Base-by-base conservation (phyloP, 2,329 filamentous ascomycete genomes). In the Cryphonectria naterciae region DNA sequence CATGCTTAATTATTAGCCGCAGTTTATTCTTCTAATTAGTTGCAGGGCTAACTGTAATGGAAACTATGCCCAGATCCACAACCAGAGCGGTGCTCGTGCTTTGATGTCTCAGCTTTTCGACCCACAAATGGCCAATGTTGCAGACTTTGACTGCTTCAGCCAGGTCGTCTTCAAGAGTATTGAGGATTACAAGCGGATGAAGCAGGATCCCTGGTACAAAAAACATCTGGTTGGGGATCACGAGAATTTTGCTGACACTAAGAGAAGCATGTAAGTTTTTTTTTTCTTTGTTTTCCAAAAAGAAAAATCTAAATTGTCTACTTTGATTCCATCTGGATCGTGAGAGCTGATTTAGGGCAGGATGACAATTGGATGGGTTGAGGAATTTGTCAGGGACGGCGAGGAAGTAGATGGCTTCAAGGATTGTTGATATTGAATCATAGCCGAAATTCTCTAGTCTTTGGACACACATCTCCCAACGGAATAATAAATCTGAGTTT, bases 221-320 rank as follows among this genome's bases (percentile, higher is more conserved):
- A 74, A 84, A 72, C 78, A 83, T 70, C 71, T 86, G 28, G 73
- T 81, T 0, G 74, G 75, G 4, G 85, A 86, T 73, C 84, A 86
- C 76, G 82, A 84, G 74, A 83, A 83, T 2, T 86, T 86, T 77
- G 85, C 84, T 0, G 85, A 86, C 74, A 85, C 83, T 0, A 82
- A 82, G 73, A 78, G 77, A 72, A 84, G 82, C 77, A 75, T 70
- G 79, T 62, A 39, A 62, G 60, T 62, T 32, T 32, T 32, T 32
- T 32, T 32, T 32, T 32, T 32, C 4, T 32, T 32, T 32, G 3
- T 32, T 32, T 32, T 32, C 4, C 3, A 32, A 32, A 32, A 32
- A 32, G 4, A 32, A 32, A 32, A 1, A 32, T 2, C 25, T 2
- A 39, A 19, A 7, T 25, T n/a, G 17, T 1, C 6, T 19, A 22